Percentiles rank a stretch among this genome's conserved stretches.
These are phyloP conservation scores for Albugo candida DNA, from an alignment of 352 stramenopile genomes.

Conservation along the genomic window DNA sequence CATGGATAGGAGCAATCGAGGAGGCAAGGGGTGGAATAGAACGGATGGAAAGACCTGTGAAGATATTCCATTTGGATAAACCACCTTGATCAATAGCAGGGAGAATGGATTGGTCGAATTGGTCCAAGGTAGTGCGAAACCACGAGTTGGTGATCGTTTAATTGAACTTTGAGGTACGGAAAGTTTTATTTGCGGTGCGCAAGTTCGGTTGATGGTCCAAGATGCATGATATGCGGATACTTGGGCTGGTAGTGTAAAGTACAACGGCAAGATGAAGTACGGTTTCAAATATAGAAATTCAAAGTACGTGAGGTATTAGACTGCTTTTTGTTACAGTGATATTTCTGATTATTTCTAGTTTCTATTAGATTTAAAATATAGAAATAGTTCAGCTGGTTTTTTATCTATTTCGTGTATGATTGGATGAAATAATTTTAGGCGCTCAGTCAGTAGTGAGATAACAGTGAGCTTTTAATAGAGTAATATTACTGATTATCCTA, in stretches of 20 bases:
- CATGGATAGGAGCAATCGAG: constrained; percentile 38
- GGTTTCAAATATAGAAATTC: no score
- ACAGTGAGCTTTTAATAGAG: no score
- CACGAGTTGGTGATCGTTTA: constrained; percentile 14
- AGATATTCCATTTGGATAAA: constrained; percentile 40
- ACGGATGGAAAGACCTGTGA: constrained; percentile 6
- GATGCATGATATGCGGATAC: constrained; percentile 30
- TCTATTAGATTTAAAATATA: no score
- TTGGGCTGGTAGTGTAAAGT: constrained; percentile 37
- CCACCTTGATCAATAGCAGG: constrained; percentile 33
- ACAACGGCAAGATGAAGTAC: constrained; percentile 12
- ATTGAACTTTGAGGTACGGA: constrained; percentile 40
- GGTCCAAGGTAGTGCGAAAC: constrained; percentile 50
- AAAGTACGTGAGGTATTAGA: no score
- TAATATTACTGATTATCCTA: no score
- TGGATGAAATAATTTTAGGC: no score
- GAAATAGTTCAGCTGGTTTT: no score
- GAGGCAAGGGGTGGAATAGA: constrained; percentile 8
- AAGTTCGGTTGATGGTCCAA: constrained; percentile 52
- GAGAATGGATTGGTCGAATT: constrained; percentile 59
- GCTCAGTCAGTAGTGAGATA: no score
- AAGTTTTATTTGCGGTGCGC: no score
- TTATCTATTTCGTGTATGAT: no score
- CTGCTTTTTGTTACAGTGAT: no score
- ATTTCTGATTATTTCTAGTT: no score